Evolutionary conservation across 2,329 filamentous ascomycete genomes (phyloP).

Genomic region (Paradendryphiella salina): DNA sequence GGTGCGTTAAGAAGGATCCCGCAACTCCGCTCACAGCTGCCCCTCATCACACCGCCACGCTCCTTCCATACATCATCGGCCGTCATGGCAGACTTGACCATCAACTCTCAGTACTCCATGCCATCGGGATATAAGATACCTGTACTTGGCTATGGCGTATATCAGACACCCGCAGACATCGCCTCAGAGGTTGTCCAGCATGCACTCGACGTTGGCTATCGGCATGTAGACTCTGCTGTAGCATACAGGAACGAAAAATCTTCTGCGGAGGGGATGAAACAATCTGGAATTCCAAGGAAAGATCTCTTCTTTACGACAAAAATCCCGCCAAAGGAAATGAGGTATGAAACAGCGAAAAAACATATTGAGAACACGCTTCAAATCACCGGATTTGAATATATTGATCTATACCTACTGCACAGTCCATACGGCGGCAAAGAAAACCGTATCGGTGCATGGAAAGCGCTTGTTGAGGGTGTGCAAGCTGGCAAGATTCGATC

Average conservation of each 20-base stretch:
- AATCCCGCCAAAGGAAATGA: constrained; percentile 62
- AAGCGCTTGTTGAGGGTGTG: constrained; percentile 58
- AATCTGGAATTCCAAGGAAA: constrained; percentile 59
- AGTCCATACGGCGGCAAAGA: constrained; percentile 58
- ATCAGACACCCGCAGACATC: constrained; percentile 55
- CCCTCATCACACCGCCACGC: constrained; percentile 2
- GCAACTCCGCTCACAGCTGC: constrained; percentile 18
- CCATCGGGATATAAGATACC: constrained; percentile 66
- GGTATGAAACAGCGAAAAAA: constrained; percentile 64
- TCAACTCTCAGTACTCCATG: constrained; percentile 56
- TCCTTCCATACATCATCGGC: constrained; percentile 32
- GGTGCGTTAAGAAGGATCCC: constrained; percentile 18
- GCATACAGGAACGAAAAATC: constrained; percentile 70
- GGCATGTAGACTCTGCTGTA: constrained; percentile 67
- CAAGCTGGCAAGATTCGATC: constrained; percentile 56
- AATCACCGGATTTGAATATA: constrained; percentile 65
- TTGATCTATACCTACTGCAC: constrained; percentile 66
- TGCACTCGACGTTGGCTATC: constrained; percentile 63
- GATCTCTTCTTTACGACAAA: constrained; percentile 75
- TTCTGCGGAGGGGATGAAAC: constrained; percentile 65
- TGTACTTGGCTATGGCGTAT: constrained; percentile 61
- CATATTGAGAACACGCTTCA: constrained; percentile 56
- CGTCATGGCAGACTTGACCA: constrained; percentile 50
- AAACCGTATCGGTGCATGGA: constrained; percentile 56
- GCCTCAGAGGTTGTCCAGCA: constrained; percentile 63